phyloP scores from a whole-genome alignment of 2,329 filamentous ascomycete genomes.

The Dryadomyces sulphureus region DNA sequence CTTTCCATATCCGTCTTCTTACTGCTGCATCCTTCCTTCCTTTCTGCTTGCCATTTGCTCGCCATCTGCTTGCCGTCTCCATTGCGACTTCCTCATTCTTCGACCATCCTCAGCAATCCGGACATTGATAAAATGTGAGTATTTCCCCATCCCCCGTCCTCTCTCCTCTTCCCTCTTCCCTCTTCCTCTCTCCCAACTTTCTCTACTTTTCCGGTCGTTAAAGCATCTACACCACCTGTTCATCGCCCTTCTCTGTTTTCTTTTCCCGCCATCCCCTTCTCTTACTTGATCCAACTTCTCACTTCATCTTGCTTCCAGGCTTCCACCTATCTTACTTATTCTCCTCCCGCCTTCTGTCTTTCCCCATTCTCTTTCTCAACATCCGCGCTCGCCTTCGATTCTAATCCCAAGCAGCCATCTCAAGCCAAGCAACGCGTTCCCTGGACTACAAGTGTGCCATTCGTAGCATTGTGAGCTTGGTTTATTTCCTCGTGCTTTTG shows the following conservation, averaged over 20 bases:
- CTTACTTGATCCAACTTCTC: neutral
- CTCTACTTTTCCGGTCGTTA: conserved; percentile 11
- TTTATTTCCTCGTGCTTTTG: no score
- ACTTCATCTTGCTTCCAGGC: neutral
- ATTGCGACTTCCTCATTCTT: neutral
- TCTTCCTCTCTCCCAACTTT: conserved; percentile 2
- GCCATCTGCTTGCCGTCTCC: no score
- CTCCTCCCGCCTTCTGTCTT: neutral
- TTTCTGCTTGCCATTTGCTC: no score
- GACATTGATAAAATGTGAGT: neutral
- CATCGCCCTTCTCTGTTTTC: conserved; percentile 1
- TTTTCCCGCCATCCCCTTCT: conserved; percentile 3
- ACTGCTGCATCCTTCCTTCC: no score
- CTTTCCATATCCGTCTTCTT: neutral
- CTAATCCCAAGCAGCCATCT: neutral
- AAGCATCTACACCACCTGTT: conserved; percentile 9
- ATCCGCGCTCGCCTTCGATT: neutral
- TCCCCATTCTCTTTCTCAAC: neutral
- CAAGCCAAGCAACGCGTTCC: neutral
- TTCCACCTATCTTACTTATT: neutral
- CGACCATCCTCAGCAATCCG: neutral
- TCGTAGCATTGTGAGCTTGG: neutral
- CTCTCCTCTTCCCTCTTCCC: neutral
- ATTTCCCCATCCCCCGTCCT: neutral
- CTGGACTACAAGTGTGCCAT: neutral